phyloP scores from a whole-genome alignment of 192 early-diverging fungal genomes.

The Linnemannia zychae region DNA sequence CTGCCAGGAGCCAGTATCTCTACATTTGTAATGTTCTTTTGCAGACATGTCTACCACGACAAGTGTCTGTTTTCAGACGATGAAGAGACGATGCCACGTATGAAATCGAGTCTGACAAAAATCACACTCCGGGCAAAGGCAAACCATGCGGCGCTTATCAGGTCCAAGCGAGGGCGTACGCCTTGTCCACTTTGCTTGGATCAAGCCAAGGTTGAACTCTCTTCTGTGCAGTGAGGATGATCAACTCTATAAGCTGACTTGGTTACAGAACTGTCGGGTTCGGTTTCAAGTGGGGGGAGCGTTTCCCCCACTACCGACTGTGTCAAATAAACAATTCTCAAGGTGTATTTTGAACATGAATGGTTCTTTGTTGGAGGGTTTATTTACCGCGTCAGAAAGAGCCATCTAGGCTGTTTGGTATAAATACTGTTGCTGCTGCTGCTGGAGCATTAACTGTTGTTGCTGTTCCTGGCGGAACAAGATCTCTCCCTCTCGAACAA shows the following conservation, averaged over 20 bases:
- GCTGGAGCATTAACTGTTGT: conserved; percentile 7
- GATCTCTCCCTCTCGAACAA: conserved; percentile 32
- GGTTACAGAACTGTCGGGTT: neutral
- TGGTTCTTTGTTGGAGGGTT: neutral
- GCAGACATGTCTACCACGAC: conserved; percentile 91
- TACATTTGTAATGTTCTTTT: conserved; percentile 90
- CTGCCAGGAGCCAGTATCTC: conserved; percentile 41
- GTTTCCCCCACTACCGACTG: neutral
- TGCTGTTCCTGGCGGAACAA: conserved; percentile 33
- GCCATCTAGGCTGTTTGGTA: neutral
- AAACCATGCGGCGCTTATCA: conserved; percentile 62
- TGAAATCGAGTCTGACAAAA: conserved; percentile 21
- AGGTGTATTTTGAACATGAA: neutral
- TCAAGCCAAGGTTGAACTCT: conserved; percentile 48
- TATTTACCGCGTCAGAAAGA: neutral
- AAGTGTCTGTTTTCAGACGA: conserved; percentile 79
- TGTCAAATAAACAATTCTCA: neutral
- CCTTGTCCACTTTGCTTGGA: conserved; percentile 68
- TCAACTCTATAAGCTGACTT: no score
- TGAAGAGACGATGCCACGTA: conserved; percentile 43
- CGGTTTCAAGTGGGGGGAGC: neutral
- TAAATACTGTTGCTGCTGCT: conserved; percentile 14
- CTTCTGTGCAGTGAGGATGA: conserved; percentile 3
- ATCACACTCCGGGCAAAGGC: conserved; percentile 58
- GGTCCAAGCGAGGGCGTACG: conserved; percentile 53